Percentiles rank a stretch among this genome's conserved stretches.
Evolutionary conservation across 2,329 filamentous ascomycete species (phyloP).

Genomic region (Penicillium sp.): DNA sequence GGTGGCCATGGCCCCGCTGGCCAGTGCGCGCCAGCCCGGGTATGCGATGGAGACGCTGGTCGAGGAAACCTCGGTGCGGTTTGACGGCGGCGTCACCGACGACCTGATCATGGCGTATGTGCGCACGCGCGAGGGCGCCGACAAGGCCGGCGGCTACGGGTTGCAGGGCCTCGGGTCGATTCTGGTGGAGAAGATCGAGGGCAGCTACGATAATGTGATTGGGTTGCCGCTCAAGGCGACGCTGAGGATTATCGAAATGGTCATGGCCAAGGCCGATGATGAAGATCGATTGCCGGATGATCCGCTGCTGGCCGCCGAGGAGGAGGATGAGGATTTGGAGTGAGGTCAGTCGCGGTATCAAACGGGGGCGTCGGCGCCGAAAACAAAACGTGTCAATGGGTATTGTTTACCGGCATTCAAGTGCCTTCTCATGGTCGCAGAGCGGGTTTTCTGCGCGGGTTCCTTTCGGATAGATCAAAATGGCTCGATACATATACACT

Average conservation of each 20-base stretch:
- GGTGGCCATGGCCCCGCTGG: conserved; percentile 75
- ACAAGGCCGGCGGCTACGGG: conserved; percentile 95
- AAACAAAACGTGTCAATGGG: too few relatives aligned
- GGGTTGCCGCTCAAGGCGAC: conserved; percentile 78
- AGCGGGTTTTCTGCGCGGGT: conserved; percentile 4
- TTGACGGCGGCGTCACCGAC: conserved; percentile 71
- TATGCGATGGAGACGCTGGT: conserved; percentile 78
- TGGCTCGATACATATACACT: too few relatives aligned
- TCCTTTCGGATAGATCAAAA: conserved; percentile 14
- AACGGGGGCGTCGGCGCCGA: too few relatives aligned
- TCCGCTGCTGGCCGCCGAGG: conserved; percentile 43
- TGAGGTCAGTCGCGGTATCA: too few relatives aligned
- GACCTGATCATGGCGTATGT: conserved; percentile 72
- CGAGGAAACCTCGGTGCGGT: conserved; percentile 89
- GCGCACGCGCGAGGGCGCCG: conserved; percentile 79
- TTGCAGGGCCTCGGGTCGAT: conserved; percentile 86
- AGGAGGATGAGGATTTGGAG: conserved; percentile 22
- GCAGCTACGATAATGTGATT: conserved; percentile 89
- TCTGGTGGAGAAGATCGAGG: conserved; percentile 84
- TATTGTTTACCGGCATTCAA: background rate
- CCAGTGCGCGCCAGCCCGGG: conserved; percentile 76
- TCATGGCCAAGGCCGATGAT: conserved; percentile 71
- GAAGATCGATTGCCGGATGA: conserved; percentile 53
- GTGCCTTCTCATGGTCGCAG: background rate
- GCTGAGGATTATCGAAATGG: conserved; percentile 79